Evolutionary conservation across 306 rosid species (phyloP).

Genomic region (Quercus wislizeni): DNA sequence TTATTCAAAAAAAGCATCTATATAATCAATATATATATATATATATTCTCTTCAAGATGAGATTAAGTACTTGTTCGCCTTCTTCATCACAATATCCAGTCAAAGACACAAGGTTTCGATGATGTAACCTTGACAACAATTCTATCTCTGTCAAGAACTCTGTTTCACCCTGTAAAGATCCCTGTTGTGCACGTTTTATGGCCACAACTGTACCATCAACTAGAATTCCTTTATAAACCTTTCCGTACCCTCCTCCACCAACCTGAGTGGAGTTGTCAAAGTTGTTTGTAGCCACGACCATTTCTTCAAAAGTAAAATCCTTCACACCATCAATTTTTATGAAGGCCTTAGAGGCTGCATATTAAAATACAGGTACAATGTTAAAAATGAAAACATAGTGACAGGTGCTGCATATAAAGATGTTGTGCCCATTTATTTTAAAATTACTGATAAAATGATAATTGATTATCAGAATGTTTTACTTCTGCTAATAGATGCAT

Average conservation of each 20-base stretch:
- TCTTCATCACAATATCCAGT: slow-evolving; percentile 81
- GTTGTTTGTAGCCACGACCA: slow-evolving; percentile 60
- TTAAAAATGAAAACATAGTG: background rate
- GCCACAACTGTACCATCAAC: slow-evolving; percentile 62
- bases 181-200: slow-evolving; percentile 82
- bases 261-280: slow-evolving; percentile 55
- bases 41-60: background rate
- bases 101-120: slow-evolving; percentile 78
- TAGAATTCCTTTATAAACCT: slow-evolving; percentile 69
- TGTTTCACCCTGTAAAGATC: slow-evolving; percentile 80
- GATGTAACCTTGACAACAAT: slow-evolving; percentile 72
- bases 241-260: slow-evolving; percentile 88
- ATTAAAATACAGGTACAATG: slow-evolving; percentile 16
- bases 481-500: no score
- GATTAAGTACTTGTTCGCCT: slow-evolving; percentile 65
- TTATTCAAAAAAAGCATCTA: background rate
- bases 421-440: background rate
- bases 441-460: background rate
- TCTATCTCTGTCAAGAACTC: slow-evolving; percentile 87
- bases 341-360: slow-evolving; percentile 52
- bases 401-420: background rate
- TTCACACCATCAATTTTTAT: slow-evolving; percentile 71
- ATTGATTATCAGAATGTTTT: background rate
- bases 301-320: slow-evolving; percentile 54
- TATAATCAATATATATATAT: background rate